Base-by-base conservation (phyloP, 208 protist genomes). In the Trypanosoma mega region DNA sequence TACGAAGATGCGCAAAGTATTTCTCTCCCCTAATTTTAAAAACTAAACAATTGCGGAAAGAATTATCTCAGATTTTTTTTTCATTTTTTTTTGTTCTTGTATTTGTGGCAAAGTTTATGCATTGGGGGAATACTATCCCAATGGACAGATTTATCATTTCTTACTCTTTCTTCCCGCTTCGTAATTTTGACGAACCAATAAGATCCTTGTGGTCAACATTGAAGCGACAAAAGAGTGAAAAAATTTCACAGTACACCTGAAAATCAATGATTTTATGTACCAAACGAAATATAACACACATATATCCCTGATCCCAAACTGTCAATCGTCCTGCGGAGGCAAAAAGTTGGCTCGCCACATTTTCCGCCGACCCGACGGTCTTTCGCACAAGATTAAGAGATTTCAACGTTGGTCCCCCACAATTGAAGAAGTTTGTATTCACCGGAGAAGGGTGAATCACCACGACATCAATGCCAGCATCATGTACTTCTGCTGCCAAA, bases 361-460 rank as follows among this genome's bases (percentile, higher is more conserved):
- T 78, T 72, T 78, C 78, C 47, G 89, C 85, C 21, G 74, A 69
- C 14, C 68, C 61, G n/a, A 74, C 85, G 8, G 77, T 68, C 66
- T 90, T 93, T 55, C 87, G 83, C 12, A 82, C 81, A 9, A 74
- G 58, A 63, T 83, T 78, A 31, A 95, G 76, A 0, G 85, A 87
- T 58, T 80, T 71, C 7, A 95, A 74, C 39, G 63, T 12, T 23
- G 85, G 85, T 2, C 85, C 89, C 46, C 91, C 74, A 60, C 80
- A 82, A 71, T 92, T 94, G 78, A 88, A 95, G 51, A 95, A 95
- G 70, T 93, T 93, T 21, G 89, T 92, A 56, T 92, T 81, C 2
- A 95, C 89, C 9, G 85, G 89, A 2, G 89, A 95, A 3, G 89
- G 89, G 62, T 93, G 85, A 43, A 95, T 89, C 59, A 92, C 85